These are phyloP conservation scores for Mycena olivaceomarginata DNA, from an alignment of 768 basidiomycete species.

Conservation along the genomic window DNA sequence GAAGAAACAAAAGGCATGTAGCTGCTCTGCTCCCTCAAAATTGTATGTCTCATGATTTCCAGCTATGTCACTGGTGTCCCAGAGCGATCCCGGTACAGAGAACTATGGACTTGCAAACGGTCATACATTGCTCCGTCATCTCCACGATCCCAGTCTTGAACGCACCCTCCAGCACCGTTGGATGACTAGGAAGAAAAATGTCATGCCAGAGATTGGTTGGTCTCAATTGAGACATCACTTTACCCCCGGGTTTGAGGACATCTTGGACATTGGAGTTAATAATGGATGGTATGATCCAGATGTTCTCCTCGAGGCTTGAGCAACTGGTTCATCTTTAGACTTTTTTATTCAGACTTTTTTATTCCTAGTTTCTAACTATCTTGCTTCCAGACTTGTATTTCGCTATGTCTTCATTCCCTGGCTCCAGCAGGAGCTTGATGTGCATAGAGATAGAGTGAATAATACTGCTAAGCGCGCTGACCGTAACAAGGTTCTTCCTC, in stretches of 20 bases:
- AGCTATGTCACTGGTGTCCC: too few species aligned
- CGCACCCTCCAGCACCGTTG: constrained; percentile 52
- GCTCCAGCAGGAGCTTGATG: constrained; percentile 59
- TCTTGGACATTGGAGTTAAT: background rate
- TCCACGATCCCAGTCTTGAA: constrained; percentile 47
- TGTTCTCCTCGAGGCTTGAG: constrained; percentile 1
- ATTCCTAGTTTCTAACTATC: background rate
- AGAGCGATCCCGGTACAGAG: too few species aligned
- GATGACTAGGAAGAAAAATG: constrained; percentile 47
- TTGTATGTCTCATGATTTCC: constrained; percentile 43
- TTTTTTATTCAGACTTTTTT: too few species aligned
- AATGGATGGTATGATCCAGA: constrained; percentile 22
- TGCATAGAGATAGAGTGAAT: constrained; percentile 46
- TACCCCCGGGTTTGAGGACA: constrained; percentile 11
- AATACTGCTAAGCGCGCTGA: constrained; percentile 44
- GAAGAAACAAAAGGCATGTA: background rate
- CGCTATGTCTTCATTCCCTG: constrained; percentile 60
- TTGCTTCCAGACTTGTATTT: constrained; percentile 51
- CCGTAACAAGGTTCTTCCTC: constrained; percentile 59
- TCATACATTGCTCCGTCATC: constrained; percentile 48
- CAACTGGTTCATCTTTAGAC: background rate
- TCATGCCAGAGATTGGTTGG: constrained; percentile 52
- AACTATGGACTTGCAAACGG: too few species aligned
- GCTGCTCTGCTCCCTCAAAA: background rate
- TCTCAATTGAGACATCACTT: constrained; percentile 10